Evolutionary conservation across 2,329 filamentous ascomycete genomes (phyloP).

Genomic region (Hypoxylon sp.): DNA sequence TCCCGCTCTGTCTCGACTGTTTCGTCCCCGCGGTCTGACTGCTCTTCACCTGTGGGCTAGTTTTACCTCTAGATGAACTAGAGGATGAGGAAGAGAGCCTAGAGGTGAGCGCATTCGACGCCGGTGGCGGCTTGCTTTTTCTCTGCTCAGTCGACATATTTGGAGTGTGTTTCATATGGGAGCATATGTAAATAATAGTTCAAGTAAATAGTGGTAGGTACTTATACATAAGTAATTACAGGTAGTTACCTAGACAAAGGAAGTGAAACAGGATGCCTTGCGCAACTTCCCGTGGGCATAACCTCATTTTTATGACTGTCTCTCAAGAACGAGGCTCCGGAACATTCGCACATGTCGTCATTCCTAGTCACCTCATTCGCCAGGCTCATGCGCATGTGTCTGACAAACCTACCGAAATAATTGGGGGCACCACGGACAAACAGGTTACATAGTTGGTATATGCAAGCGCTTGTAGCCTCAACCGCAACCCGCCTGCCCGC

Average conservation of each 20-base stretch:
- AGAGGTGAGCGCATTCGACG: not conserved
- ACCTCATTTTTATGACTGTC: not conserved
- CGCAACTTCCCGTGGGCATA: not conserved
- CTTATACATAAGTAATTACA: conserved; percentile 9
- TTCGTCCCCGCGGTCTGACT: conserved; percentile 5
- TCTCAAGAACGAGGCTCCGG: conserved; percentile 5
- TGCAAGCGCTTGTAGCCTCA: conserved; percentile 13
- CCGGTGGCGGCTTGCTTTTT: conserved; percentile 11
- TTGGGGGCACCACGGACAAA: conserved; percentile 5
- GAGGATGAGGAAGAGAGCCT: conserved; percentile 1
- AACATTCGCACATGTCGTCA: conserved; percentile 3
- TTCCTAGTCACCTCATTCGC: not conserved
- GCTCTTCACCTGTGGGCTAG: not conserved
- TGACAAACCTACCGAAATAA: conserved; percentile 12
- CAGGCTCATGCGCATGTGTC: not conserved
- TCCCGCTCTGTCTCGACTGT: not conserved
- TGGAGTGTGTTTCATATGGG: not conserved
- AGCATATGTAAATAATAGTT: not conserved
- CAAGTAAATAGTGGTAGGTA: not conserved
- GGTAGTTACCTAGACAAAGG: not conserved
- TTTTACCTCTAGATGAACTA: conserved; percentile 12
- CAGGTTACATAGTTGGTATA: not conserved
- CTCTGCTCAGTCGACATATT: conserved; percentile 22
- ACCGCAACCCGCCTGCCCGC: not conserved
- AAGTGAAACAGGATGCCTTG: not conserved